Conservation (phyloP, 208 protist genomes). For the Acanthamoeba royreba region DNA sequence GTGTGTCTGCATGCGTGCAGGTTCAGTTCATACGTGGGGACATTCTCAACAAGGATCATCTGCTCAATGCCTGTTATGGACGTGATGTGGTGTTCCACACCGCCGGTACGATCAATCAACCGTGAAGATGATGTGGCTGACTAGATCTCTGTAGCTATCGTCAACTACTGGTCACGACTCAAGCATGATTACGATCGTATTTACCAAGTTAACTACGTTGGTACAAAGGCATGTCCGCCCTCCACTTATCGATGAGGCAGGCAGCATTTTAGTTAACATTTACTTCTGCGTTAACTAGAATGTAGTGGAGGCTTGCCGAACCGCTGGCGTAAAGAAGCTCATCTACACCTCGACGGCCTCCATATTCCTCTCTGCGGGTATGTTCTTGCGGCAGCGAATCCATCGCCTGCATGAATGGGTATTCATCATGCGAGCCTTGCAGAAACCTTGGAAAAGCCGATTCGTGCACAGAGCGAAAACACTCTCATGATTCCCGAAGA, state of each 20-base stretch:
- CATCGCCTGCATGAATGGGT: not conserved
- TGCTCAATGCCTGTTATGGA: not conserved
- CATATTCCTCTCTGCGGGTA: not conserved
- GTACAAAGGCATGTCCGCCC: not conserved
- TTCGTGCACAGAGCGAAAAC: not conserved
- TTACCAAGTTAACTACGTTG: not conserved
- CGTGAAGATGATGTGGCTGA: not conserved
- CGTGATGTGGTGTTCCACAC: slow-evolving; percentile 6
- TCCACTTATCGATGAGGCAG: not conserved
- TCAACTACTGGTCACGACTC: not conserved
- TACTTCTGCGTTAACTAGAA: not conserved
- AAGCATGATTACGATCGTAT: not conserved
- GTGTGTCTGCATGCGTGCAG: not conserved
- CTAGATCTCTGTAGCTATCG: not conserved
- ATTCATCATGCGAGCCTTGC: not conserved
- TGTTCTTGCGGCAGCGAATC: not conserved
- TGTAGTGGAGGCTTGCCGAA: not conserved
- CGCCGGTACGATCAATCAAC: not conserved
- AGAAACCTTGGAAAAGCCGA: not conserved
- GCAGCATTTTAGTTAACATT: not conserved
- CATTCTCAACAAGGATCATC: not conserved
- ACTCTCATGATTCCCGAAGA: not conserved
- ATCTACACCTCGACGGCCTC: not conserved
- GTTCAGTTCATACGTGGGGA: not conserved
- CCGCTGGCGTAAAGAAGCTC: not conserved